A percentile compares a stretch with the other conserved stretches of the same genome.
These are phyloP conservation scores for Hypomyces perniciosus DNA, from an alignment of 2,329 filamentous ascomycete genomes.

Conservation along the genomic window DNA sequence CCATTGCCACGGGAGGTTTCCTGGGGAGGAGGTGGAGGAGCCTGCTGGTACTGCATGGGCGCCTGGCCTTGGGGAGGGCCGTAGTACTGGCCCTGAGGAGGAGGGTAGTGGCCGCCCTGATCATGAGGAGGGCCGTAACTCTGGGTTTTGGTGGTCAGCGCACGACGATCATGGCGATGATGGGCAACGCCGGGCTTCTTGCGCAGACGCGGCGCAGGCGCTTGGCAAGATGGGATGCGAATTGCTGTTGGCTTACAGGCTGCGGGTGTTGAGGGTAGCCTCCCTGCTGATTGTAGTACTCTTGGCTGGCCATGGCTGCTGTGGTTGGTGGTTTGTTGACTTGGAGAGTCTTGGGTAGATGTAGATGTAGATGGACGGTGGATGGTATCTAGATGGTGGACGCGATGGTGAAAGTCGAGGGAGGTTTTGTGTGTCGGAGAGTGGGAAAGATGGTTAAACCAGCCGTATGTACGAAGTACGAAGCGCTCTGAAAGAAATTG, in stretches of 20 bases:
- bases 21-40: slow-evolving; percentile 23
- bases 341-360: neutral
- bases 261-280: slow-evolving; percentile 36
- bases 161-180: neutral
- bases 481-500: neutral
- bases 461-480: neutral
- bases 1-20: slow-evolving; percentile 24
- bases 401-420: neutral
- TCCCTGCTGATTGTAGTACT: slow-evolving; percentile 32
- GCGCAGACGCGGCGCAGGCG: neutral
- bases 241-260: slow-evolving; percentile 26
- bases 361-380: slow-evolving; percentile 1
- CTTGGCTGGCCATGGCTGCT: slow-evolving; percentile 33
- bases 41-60: slow-evolving; percentile 40
- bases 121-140: slow-evolving; percentile 28
- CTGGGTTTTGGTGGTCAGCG: slow-evolving; percentile 18
- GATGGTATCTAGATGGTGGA: neutral
- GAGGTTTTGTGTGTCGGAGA: neutral
- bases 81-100: slow-evolving; percentile 28
- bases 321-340: neutral
- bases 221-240: neutral
- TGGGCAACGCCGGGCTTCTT: no score
- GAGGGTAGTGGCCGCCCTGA: slow-evolving; percentile 21
- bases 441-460: neutral
- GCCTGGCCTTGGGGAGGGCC: slow-evolving; percentile 30